These are phyloP conservation scores for Protea cynaroides DNA, from an alignment of 164 flowering plant species.

Conservation along the genomic window DNA sequence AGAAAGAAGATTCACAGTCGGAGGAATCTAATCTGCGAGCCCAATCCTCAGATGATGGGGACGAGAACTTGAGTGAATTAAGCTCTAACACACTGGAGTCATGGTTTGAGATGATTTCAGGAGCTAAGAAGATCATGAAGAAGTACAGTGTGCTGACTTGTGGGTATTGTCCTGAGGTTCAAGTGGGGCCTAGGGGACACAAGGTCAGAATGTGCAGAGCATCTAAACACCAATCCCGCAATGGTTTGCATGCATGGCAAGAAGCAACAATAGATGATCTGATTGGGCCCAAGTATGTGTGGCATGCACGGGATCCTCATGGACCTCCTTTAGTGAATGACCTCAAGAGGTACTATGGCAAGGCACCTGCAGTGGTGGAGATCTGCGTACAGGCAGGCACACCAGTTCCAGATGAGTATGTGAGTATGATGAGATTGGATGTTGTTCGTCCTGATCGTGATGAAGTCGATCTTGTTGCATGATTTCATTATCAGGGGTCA, in stretches of 20 bases:
- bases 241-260: constrained; percentile 87
- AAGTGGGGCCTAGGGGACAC: constrained; percentile 89
- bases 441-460: constrained; percentile 62
- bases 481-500: constrained; percentile 12
- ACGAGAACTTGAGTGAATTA: constrained; percentile 21
- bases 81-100: constrained; percentile 39
- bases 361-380: constrained; percentile 78
- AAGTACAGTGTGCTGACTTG: constrained; percentile 60
- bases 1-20: not conserved
- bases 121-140: constrained; percentile 55
- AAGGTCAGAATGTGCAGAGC: constrained; percentile 83
- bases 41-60: constrained; percentile 12
- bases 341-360: constrained; percentile 74
- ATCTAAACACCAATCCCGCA: constrained; percentile 68
- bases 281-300: constrained; percentile 64
- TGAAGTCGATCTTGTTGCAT: constrained; percentile 77
- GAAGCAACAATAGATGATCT: constrained; percentile 78
- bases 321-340: constrained; percentile 46
- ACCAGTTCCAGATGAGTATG: constrained; percentile 52
- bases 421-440: constrained; percentile 78
- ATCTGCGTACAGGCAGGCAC: constrained; percentile 80
- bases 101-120: constrained; percentile 58
- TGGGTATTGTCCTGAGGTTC: constrained; percentile 82
- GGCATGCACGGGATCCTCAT: constrained; percentile 54
- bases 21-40: constrained; percentile 1